A percentile compares a stretch with the other conserved stretches of the same genome.
Evolutionary conservation across 192 early-diverging fungal genomes (phyloP).

Genomic region (Funneliformis geosporum): DNA sequence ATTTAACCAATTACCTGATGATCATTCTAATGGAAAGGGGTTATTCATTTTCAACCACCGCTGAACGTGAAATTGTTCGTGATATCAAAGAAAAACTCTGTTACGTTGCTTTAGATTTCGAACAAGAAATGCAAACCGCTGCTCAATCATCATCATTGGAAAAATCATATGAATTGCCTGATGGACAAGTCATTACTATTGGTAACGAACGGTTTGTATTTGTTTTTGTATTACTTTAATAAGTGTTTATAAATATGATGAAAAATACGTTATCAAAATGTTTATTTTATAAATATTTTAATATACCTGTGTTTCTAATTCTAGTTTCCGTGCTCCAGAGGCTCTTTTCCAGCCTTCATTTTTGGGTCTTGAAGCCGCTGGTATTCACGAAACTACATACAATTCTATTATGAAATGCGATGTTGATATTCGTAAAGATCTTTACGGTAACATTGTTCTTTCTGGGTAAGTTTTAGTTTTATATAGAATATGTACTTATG

Average conservation of each 20-base stretch:
- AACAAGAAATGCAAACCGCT: conserved; percentile 96
- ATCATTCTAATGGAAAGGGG: conserved; percentile 95
- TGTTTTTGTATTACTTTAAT: not conserved
- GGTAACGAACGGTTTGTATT: conserved; percentile 81
- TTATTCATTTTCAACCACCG: conserved; percentile 92
- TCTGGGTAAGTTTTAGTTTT: conserved; percentile 52
- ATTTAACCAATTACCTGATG: conserved; percentile 94
- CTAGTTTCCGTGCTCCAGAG: conserved; percentile 91
- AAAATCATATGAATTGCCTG: conserved; percentile 98
- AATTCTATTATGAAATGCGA: conserved; percentile 98
- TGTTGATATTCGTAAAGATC: conserved; percentile 93
- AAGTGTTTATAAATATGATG: too few species aligned
- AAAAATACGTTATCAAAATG: too few species aligned
- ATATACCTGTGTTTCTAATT: not conserved
- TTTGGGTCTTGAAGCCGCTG: conserved; percentile 85
- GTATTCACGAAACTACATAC: conserved; percentile 97
- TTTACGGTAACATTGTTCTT: conserved; percentile 96
- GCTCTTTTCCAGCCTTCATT: conserved; percentile 96
- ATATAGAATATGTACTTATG: not conserved
- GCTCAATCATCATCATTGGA: conserved; percentile 89
- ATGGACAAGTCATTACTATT: conserved; percentile 97
- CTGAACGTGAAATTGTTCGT: conserved; percentile 97
- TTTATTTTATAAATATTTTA: too few species aligned
- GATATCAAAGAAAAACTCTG: conserved; percentile 99
- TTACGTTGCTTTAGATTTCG: conserved; percentile 97